Evolutionary conservation across 78 protist genomes (phyloP), one percentile per base, ranked within the genome.

Genomic region (Neovahlkampfia damariscottae): DNA sequence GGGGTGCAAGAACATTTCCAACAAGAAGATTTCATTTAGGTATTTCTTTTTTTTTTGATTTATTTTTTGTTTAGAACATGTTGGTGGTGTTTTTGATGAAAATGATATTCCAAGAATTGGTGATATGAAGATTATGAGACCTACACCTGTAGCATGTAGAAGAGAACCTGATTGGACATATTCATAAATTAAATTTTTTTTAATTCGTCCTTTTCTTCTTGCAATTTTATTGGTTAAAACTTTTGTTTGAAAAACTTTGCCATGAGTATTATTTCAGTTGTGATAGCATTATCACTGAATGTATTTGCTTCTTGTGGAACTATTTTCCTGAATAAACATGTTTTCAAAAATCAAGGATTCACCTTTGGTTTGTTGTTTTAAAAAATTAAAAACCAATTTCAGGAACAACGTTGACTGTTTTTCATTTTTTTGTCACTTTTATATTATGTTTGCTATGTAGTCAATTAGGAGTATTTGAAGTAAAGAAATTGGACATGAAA

Each of bases 341-440:
- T 77, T 37, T 77, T 77, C 81, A 10, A 9, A 37, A 3, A 3
- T 9, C 5, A 67, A 38, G 78, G 9, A n/a, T 77, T 77, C 50
- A 70, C 34, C 35, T 77, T 29, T 74, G 72, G 72, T n/a, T n/a
- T n/a, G n/a, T n/a, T n/a, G n/a, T n/a, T n/a, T n/a, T n/a, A n/a
- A n/a, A n/a, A n/a, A n/a, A n/a, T n/a, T n/a, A n/a, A n/a, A n/a
- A n/a, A n/a, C n/a, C n/a, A n/a, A n/a, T n/a, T n/a, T n/a, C n/a
- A n/a, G n/a, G n/a, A 8, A 77, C 70, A 10, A 19, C 30, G 3
- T 69, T 77, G 72, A 77, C 72, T 34, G 8, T 69, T 28, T 40
- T 67, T 10, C 81, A 77, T 30, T 77, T 77, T n/a, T 8, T 67
- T 31, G 27, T 77, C 37, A 29, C 76, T n/a, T 67, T 34, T 35